These are phyloP conservation scores for Saururus chinensis DNA, from an alignment of 164 flowering plant species.

Conservation along the genomic window DNA sequence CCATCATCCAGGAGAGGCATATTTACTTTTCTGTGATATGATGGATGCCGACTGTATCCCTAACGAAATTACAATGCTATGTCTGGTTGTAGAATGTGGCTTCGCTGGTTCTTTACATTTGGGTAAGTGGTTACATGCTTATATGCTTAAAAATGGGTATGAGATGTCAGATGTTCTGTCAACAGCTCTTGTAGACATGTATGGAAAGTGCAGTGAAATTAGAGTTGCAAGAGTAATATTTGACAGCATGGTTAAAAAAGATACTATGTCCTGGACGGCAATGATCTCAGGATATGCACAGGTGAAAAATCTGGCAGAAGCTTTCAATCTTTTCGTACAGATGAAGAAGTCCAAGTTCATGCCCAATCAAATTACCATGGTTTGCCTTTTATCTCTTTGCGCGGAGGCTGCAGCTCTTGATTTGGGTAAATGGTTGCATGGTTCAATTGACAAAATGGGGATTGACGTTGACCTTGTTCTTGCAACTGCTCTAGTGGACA, in stretches of 20 bases:
- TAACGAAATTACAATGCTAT: slow-evolving; percentile 47
- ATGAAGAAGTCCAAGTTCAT: slow-evolving; percentile 24
- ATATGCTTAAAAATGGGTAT: slow-evolving; percentile 36
- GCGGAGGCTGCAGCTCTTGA: slow-evolving; percentile 42
- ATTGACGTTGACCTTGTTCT: slow-evolving; percentile 26
- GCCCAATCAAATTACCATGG: slow-evolving; percentile 36
- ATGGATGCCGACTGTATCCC: slow-evolving; percentile 24
- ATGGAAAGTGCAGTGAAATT: slow-evolving; percentile 42
- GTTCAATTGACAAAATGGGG: slow-evolving; percentile 27
- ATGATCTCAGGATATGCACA: slow-evolving; percentile 41
- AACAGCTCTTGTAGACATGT: slow-evolving; percentile 49
- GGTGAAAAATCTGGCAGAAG: slow-evolving; percentile 20
- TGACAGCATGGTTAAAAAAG: slow-evolving; percentile 25
- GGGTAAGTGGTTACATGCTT: slow-evolving; percentile 43
- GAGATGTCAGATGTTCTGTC: slow-evolving; percentile 22
- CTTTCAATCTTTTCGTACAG: slow-evolving; percentile 24
- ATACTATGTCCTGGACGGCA: slow-evolving; percentile 29
- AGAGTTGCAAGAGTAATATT: slow-evolving; percentile 31
- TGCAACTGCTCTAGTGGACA: slow-evolving; percentile 33
- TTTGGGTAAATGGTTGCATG: slow-evolving; percentile 42
- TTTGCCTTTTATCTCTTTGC: slow-evolving; percentile 32
- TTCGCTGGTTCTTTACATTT: slow-evolving; percentile 23
- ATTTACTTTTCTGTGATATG: slow-evolving; percentile 31
- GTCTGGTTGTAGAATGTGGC: slow-evolving; percentile 43
- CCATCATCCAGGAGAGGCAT: slow-evolving; percentile 22